These are phyloP conservation scores for Pelargonium nanum DNA, from an alignment of 345 rosid species.

Conservation along the genomic window DNA sequence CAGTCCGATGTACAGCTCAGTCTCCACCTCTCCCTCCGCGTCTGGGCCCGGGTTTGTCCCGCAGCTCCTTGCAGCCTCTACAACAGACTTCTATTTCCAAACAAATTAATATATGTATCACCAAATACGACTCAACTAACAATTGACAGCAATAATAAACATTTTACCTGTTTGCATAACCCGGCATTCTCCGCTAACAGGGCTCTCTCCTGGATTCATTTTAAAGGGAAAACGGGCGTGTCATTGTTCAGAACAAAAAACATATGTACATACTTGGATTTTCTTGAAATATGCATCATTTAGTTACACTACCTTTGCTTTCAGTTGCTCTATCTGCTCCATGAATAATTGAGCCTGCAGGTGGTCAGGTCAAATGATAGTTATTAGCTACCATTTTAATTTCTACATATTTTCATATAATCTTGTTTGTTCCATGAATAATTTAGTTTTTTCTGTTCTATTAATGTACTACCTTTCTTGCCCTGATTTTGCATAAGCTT, in stretches of 20 bases:
- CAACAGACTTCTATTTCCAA: slow-evolving; percentile 2
- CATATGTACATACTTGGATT: background rate
- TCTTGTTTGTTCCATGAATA: background rate
- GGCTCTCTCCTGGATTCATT: background rate
- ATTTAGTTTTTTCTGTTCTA: background rate
- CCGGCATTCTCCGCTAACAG: slow-evolving; percentile 6
- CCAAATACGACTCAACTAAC: background rate
- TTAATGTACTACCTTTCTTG: slow-evolving; percentile 11
- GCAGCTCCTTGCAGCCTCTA: background rate
- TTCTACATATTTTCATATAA: background rate
- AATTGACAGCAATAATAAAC: background rate
- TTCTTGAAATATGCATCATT: background rate
- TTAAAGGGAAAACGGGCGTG: background rate
- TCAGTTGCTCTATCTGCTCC: slow-evolving; percentile 15
- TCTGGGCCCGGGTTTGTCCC: slow-evolving; percentile 1
- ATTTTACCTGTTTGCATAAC: slow-evolving; percentile 6
- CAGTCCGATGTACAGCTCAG: slow-evolving; percentile 11
- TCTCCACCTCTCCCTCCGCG: slow-evolving; percentile 12
- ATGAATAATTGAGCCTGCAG: slow-evolving; percentile 14
- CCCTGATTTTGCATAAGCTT: slow-evolving; percentile 14
- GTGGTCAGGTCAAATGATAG: background rate
- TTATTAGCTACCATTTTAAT: background rate
- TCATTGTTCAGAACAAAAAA: background rate
- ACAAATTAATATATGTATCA: background rate
- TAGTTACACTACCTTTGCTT: slow-evolving; percentile 9